Evolutionary conservation across 306 rosid species (phyloP), one percentile per base, ranked within the genome.

Genomic region (Rosa multiflora): DNA sequence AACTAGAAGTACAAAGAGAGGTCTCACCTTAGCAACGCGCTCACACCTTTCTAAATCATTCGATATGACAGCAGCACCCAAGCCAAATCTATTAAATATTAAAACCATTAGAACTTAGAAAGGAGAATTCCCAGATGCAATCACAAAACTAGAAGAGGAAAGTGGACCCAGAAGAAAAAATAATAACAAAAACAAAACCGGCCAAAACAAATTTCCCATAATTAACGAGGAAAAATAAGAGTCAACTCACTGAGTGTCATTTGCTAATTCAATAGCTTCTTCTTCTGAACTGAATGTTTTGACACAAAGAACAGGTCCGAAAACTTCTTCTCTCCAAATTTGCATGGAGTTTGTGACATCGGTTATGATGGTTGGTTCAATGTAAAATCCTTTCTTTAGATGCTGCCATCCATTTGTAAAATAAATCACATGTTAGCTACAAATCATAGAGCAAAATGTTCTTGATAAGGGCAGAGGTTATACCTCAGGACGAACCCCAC

Each of bases 291-390:
- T 84, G 80, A 93, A 95, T 72, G 94, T 93, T 88, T 95, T 95
- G n/a, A 91, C 97, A 82, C 98, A 91, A 5, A 95, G 88, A 76
- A 93, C 96, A 70, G 99, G 99, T 78, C 98, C 99, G 67, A 95
- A 95, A 44, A 93, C 97, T 88, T 95, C 99, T 80, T 93, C 98
- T 83, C 76, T 90, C 99, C 99, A 95, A 79, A 95, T 93, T 93
- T 95, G 96, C 99, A 95, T 93, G 76, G 93, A 86, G 73, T 90
- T 89, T 67, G 92, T 91, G 76, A 95, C 96, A 78, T 90, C 90
- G 58, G 89, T 85, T 76, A 95, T 89, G 71, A 95, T 53, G 48
- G 98, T 87, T 63, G 99, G 98, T 87, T 93, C 88, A 74, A 95
- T 5, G 39, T 90, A 95, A 87, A 82, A 95, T 59, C 99, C 99